Evolutionary conservation across 805 yeast species (phyloP).

Genomic region (Saccharomyces jurei): DNA sequence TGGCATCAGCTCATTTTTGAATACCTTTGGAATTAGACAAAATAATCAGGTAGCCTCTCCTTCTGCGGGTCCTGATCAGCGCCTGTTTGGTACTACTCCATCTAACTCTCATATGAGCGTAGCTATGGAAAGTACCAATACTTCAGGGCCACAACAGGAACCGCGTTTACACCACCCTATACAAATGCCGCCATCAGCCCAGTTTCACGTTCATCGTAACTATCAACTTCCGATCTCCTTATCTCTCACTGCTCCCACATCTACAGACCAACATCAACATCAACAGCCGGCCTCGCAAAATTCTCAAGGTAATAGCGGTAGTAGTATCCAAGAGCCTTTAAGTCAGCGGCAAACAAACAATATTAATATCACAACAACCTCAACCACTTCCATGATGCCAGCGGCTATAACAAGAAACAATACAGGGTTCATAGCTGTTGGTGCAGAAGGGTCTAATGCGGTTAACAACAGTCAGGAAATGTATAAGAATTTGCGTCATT

Average conservation of each 20-base stretch:
- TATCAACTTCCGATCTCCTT: constrained; percentile 16
- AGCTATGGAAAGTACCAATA: neutral
- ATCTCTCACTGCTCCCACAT: constrained; percentile 9
- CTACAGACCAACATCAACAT: constrained; percentile 4
- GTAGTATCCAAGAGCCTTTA: neutral
- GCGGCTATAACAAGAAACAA: neutral
- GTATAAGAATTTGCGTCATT: constrained; percentile 28
- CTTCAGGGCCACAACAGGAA: neutral
- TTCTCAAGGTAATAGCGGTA: neutral
- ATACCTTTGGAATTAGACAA: constrained; percentile 26
- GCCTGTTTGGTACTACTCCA: neutral
- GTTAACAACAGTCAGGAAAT: constrained; percentile 7
- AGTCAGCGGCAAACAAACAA: constrained; percentile 3
- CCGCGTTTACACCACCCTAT: neutral
- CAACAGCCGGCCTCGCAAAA: constrained; percentile 2
- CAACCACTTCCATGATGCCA: neutral
- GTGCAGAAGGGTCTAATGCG: constrained; percentile 2
- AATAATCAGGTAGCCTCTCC: neutral
- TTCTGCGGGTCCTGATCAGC: neutral
- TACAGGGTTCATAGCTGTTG: constrained; percentile 2
- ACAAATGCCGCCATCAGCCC: constrained; percentile 3
- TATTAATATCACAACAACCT: constrained; percentile 3
- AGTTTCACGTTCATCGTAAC: constrained; percentile 3
- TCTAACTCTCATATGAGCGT: constrained; percentile 1
- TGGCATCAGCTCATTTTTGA: constrained; percentile 21